These are phyloP conservation scores for Furcasterigmium sp. DNA, from an alignment of 2,329 filamentous ascomycete genomes.

Conservation along the genomic window DNA sequence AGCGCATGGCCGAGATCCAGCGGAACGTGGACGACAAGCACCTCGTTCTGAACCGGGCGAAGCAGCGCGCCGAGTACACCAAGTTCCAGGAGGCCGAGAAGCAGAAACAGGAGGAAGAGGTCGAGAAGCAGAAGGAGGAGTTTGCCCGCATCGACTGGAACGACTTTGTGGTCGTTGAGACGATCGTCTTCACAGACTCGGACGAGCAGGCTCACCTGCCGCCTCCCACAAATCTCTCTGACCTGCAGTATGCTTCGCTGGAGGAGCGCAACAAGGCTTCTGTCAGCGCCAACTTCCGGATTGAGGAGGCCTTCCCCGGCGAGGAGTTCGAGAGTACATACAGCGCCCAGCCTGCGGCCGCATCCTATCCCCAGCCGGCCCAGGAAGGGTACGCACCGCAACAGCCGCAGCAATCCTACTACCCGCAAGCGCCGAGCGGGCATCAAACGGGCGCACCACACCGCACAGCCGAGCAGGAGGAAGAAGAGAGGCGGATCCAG, in stretches of 20 bases:
- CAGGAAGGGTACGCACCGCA: slow-evolving; percentile 37
- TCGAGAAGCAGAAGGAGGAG: slow-evolving; percentile 69
- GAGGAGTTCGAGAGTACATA: slow-evolving; percentile 63
- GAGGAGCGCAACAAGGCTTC: slow-evolving; percentile 93
- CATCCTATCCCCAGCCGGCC: slow-evolving; percentile 36
- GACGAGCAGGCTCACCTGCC: slow-evolving; percentile 85
- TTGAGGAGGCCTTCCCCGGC: slow-evolving; percentile 92
- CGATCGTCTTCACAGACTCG: slow-evolving; percentile 82
- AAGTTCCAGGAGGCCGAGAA: slow-evolving; percentile 82
- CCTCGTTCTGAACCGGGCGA: slow-evolving; percentile 73
- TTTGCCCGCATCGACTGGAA: slow-evolving; percentile 95
- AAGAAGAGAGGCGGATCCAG: slow-evolving; percentile 58
- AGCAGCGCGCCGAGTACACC: slow-evolving; percentile 80
- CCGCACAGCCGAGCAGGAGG: slow-evolving; percentile 47
- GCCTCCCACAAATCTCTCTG: slow-evolving; percentile 81
- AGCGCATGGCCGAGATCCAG: slow-evolving; percentile 67
- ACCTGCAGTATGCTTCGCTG: slow-evolving; percentile 88
- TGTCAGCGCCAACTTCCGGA: slow-evolving; percentile 72
- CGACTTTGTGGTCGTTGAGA: slow-evolving; percentile 94
- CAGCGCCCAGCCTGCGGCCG: slow-evolving; percentile 38
- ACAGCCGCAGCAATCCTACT: slow-evolving; percentile 17
- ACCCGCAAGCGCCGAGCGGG: slow-evolving; percentile 21
- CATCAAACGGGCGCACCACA: slow-evolving; percentile 20
- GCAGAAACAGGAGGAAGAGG: slow-evolving; percentile 81
- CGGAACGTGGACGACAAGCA: slow-evolving; percentile 75